These are phyloP conservation scores for Clathrospora elynae DNA, from an alignment of 2,329 filamentous ascomycete genomes.

Conservation along the genomic window DNA sequence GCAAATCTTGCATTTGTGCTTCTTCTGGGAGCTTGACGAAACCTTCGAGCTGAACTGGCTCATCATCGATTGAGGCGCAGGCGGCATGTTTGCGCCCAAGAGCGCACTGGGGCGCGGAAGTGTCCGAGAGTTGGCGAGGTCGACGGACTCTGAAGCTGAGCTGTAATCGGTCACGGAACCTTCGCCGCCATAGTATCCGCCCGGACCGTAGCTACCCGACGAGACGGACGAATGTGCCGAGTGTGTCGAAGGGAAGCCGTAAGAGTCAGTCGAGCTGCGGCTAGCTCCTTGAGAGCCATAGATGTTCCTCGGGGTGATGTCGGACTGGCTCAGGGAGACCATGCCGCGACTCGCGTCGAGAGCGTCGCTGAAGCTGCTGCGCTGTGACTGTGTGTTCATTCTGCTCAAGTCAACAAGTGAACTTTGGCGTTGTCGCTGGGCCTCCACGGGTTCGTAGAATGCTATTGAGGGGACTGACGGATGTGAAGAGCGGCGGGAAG, in stretches of 20 bases:
- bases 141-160: conserved; percentile 83
- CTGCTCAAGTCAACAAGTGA: conserved; percentile 69
- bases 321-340: conserved; percentile 87
- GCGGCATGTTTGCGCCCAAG: conserved; percentile 66
- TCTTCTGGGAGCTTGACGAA: conserved; percentile 94
- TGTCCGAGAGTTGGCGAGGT: conserved; percentile 78
- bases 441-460: conserved; percentile 56
- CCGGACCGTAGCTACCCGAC: conserved; percentile 75
- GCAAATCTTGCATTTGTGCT: conserved; percentile 99
- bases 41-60: conserved; percentile 97
- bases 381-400: conserved; percentile 62
- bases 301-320: conserved; percentile 78
- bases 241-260: conserved; percentile 85
- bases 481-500: conserved; percentile 76
- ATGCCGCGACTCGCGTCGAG: conserved; percentile 93
- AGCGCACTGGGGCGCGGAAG: conserved; percentile 76
- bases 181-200: conserved; percentile 80
- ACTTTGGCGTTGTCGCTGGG: conserved; percentile 60
- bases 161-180: conserved; percentile 92
- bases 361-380: conserved; percentile 80
- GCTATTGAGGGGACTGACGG: conserved; percentile 71
- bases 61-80: conserved; percentile 97
- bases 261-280: conserved; percentile 80
- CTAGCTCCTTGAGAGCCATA: conserved; percentile 70
- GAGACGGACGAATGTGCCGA: conserved; percentile 91